Base-by-base conservation (phyloP, 2,329 filamentous ascomycete species). In the Colletotrichum incanum region DNA sequence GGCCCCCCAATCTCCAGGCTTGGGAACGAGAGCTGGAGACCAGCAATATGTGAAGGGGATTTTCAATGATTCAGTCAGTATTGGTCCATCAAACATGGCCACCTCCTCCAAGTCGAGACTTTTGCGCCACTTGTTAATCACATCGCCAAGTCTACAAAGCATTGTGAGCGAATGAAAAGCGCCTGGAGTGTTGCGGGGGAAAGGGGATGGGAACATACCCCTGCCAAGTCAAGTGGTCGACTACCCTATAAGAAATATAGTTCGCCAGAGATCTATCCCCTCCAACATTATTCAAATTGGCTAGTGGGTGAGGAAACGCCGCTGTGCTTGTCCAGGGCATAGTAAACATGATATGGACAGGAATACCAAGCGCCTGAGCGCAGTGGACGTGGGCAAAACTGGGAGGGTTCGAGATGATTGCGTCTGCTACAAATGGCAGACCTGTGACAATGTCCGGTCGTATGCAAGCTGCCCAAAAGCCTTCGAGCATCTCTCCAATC, bases 11-110 rank as follows among this genome's bases (percentile, higher is more conserved):
- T 93, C 91, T 1, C 95, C 81, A 14, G 90, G 90, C 75, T 92
- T 92, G 0, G 89, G 86, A 14, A 92, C 89, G 34, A 93, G 80
- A 20, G 89, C 86, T 0, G 90, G 89, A 1, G 90, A 92, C 92
- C 93, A 94, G 79, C 92, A 93, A 76, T 94, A 94, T 0, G 93
- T 94, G 75, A 91, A 92, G 1, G 93, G 93, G n/a, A 94, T 86
- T 56, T 86, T 86, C 39, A 94, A 80, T 41, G 91, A 88, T 56
- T 88, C 88, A 5, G 93, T 81, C 83, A 94, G 89, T 23, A 89
- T 90, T 18, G 93, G 92, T 14, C 91, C 93, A 84, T 90, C 93
- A 61, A 93, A 89, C 37, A 91, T 84, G 76, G 90, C 92, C 52
- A 95, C 86, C 0, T 91, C 87, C 66, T 94, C 92, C 1, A 95